Conservation (phyloP, 2,329 filamentous ascomycete species). For the Berkeleyomyces basicola region DNA sequence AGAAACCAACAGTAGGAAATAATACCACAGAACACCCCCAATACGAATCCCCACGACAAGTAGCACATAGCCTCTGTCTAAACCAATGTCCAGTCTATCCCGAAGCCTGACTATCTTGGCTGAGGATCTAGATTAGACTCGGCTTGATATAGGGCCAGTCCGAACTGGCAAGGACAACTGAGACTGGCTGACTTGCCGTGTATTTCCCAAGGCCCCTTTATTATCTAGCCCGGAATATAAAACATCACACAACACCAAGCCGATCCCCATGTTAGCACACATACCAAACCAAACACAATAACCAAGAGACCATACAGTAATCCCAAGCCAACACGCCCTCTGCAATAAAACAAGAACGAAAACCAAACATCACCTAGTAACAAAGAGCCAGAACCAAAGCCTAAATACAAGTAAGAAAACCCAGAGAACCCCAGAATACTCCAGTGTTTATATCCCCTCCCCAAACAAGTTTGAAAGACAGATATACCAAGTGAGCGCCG, state of each 20-base stretch:
- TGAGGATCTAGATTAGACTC: neutral
- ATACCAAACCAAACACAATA: neutral
- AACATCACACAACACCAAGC: neutral
- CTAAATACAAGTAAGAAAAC: neutral
- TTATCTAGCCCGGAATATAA: neutral
- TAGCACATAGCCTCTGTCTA: neutral
- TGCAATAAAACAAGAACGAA: constrained; percentile 1
- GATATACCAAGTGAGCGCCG: constrained; percentile 5
- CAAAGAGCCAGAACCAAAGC: neutral
- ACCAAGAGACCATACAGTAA: constrained; percentile 1
- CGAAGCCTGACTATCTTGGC: neutral
- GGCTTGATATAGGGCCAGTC: neutral
- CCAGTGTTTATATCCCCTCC: neutral
- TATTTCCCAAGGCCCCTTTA: neutral
- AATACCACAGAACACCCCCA: neutral
- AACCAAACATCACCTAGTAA: neutral
- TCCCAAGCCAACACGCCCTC: neutral
- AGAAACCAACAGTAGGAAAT: neutral
- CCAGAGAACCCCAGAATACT: neutral
- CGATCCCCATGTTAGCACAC: neutral
- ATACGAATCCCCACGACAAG: neutral
- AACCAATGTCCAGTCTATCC: neutral
- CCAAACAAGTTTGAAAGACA: neutral
- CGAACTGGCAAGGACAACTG: neutral
- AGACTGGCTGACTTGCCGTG: neutral